These are phyloP conservation scores for Xylaria cubensis DNA, from an alignment of 495 filamentous ascomycete genomes.

Conservation along the genomic window DNA sequence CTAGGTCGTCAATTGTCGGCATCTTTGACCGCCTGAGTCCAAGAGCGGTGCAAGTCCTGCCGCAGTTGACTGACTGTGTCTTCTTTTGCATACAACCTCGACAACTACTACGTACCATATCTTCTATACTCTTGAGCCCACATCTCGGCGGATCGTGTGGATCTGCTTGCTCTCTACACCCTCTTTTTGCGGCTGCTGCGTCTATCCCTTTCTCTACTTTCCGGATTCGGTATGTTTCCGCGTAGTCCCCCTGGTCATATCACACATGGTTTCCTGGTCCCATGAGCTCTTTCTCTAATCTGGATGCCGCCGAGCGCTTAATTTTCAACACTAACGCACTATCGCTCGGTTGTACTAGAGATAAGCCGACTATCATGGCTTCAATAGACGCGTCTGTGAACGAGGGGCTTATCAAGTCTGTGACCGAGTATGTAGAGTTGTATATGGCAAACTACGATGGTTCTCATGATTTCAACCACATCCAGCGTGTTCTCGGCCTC, in stretches of 20 bases:
- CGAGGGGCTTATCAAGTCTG: conserved; percentile 53
- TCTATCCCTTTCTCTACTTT: conserved; percentile 15
- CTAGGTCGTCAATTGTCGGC: not conserved
- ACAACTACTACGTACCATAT: not conserved
- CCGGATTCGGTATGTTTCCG: conserved; percentile 19
- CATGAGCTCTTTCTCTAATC: conserved; percentile 21
- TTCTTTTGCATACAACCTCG: not conserved
- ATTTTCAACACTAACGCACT: conserved; percentile 30
- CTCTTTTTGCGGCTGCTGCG: conserved; percentile 11
- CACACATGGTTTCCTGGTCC: not conserved
- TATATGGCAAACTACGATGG: conserved; percentile 86
- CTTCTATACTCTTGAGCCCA: not conserved
- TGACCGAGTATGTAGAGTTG: conserved; percentile 63
- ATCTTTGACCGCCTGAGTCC: not conserved
- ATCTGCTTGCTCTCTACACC: conserved; percentile 2
- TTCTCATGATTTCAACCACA: conserved; percentile 85
- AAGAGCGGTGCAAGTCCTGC: not conserved
- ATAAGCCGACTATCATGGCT: conserved; percentile 29
- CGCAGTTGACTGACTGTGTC: not conserved
- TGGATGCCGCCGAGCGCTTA: conserved; percentile 38
- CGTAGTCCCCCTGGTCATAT: not conserved
- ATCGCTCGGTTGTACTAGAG: conserved; percentile 2
- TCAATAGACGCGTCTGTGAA: conserved; percentile 40
- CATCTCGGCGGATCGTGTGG: conserved; percentile 20
- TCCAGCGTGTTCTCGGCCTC: conserved; percentile 77